Percentiles rank a stretch among this genome's conserved stretches.
Evolutionary conservation across 768 basidiomycete species (phyloP).

Genomic region (Wakefieldia striispora): DNA sequence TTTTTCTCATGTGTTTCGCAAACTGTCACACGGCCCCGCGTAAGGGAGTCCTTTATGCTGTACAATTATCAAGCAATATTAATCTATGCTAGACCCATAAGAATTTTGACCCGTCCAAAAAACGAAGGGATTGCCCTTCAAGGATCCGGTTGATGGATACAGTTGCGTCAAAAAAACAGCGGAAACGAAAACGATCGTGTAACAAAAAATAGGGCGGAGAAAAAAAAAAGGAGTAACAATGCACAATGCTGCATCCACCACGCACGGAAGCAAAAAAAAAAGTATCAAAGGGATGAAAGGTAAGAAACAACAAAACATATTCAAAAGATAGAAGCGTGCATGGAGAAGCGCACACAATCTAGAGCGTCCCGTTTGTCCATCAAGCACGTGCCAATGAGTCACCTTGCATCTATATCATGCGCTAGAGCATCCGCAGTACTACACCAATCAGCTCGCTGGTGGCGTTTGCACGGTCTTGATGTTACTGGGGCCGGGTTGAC

Average conservation of each 20-base stretch:
- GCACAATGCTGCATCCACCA: slow-evolving; percentile 9
- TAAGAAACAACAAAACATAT: background rate
- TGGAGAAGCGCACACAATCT: slow-evolving; percentile 13
- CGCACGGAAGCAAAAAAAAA: background rate
- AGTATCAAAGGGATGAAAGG: background rate
- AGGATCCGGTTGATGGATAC: slow-evolving; percentile 6
- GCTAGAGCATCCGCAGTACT: slow-evolving; percentile 2
- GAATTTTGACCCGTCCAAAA: slow-evolving; percentile 19
- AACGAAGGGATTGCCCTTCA: slow-evolving; percentile 3
- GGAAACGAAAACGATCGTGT: background rate
- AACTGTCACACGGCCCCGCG: background rate
- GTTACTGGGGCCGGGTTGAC: slow-evolving; percentile 25
- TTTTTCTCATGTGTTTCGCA: slow-evolving; percentile 16
- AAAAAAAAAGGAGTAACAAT: background rate
- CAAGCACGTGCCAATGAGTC: slow-evolving; percentile 11
- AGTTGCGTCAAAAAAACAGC: slow-evolving; percentile 6
- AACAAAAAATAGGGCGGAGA: background rate
- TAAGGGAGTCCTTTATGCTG: background rate
- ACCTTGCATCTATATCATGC: slow-evolving; percentile 21
- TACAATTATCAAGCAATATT: slow-evolving; percentile 29
- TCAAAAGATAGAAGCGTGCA: slow-evolving; percentile 7
- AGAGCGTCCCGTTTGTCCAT: slow-evolving; percentile 24
- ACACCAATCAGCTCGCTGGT: slow-evolving; percentile 14
- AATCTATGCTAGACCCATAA: slow-evolving; percentile 28
- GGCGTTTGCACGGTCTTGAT: slow-evolving; percentile 16